Evolutionary conservation across 2,329 filamentous ascomycete species (phyloP), one percentile per base, ranked within the genome.

Genomic region (Sclerotiophoma versabilis): DNA sequence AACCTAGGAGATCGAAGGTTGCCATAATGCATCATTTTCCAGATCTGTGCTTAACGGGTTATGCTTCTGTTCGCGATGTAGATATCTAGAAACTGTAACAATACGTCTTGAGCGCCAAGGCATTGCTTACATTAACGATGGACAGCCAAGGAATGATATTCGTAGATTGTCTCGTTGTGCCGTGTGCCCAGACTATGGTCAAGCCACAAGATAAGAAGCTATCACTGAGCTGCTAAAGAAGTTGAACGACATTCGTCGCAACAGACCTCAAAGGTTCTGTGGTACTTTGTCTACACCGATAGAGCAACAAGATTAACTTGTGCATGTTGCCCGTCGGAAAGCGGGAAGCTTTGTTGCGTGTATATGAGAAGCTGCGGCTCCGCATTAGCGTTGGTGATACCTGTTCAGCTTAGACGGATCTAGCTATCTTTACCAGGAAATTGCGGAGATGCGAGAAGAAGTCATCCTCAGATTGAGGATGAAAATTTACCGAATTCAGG

Each of bases 191-290:
- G 50, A 10, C 37, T 27, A 27, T 17, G 4, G 10, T 29, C 25
- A 38, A 44, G 44, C 37, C 30, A 33, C 36, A 17, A 47, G 43
- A 48, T 38, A 52, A 46, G 34, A 32, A 42, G 36, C 49, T 20
- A 47, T 22, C n/a, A 15, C 43, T 30, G 30, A 19, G 22, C 12
- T n/a, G n/a, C n/a, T n/a, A n/a, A n/a, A n/a, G n/a, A n/a, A n/a
- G n/a, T n/a, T n/a, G n/a, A n/a, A 39, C 36, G 29, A 30, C n/a
- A 26, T 14, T 29, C n/a, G 20, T 34, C 29, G 10, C 34, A 27
- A 11, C 7, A 20, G 4, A 25, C 8, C n/a, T 7, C 29, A 22
- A 7, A 27, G 22, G 17, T 10, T 5, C 12, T 25, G 19, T 19
- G 10, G 9, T 14, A 25, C 11, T 2, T 4, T 25, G 14, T 5